Percentiles rank a stretch among this genome's conserved stretches.
phyloP scores from a whole-genome alignment of 2,329 filamentous ascomycete species.

The Aureobasidium mangrovei region DNA sequence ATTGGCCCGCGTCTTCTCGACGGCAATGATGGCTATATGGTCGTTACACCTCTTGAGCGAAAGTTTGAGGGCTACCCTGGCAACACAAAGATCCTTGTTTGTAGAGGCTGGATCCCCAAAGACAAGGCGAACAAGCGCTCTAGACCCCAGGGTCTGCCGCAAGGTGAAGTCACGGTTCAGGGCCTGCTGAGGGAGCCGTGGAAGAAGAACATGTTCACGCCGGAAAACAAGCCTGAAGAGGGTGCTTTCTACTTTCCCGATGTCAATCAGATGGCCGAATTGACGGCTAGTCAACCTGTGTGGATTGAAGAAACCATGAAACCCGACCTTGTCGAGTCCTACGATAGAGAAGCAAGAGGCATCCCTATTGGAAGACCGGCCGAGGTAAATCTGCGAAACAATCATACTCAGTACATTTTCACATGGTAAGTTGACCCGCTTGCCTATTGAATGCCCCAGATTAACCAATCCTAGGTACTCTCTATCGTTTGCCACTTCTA shows the following conservation, averaged over 20 bases:
- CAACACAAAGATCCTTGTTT: slow-evolving; percentile 68
- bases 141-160: slow-evolving; percentile 56
- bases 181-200: slow-evolving; percentile 81
- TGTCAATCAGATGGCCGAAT: slow-evolving; percentile 77
- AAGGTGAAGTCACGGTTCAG: slow-evolving; percentile 66
- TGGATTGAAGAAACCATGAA: slow-evolving; percentile 96
- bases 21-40: slow-evolving; percentile 81
- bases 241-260: slow-evolving; percentile 93
- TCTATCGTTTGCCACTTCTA: slow-evolving; percentile 69
- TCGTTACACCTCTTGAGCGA: slow-evolving; percentile 83
- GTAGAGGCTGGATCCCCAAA: slow-evolving; percentile 85
- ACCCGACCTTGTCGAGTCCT: slow-evolving; percentile 66
- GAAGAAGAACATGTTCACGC: slow-evolving; percentile 98
- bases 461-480: slow-evolving; percentile 60
- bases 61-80: slow-evolving; percentile 26
- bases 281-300: slow-evolving; percentile 75
- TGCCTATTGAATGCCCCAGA: neutral
- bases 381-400: slow-evolving; percentile 90
- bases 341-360: slow-evolving; percentile 68
- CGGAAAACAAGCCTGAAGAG: slow-evolving; percentile 73
- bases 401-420: slow-evolving; percentile 97
- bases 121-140: slow-evolving; percentile 56
- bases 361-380: slow-evolving; percentile 81
- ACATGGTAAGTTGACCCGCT: slow-evolving; percentile 64
- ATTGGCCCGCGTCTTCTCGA: slow-evolving; percentile 84